Evolutionary conservation across 495 filamentous ascomycete species (phyloP), one percentile per base, ranked within the genome.

Genomic region (Podospora australis): DNA sequence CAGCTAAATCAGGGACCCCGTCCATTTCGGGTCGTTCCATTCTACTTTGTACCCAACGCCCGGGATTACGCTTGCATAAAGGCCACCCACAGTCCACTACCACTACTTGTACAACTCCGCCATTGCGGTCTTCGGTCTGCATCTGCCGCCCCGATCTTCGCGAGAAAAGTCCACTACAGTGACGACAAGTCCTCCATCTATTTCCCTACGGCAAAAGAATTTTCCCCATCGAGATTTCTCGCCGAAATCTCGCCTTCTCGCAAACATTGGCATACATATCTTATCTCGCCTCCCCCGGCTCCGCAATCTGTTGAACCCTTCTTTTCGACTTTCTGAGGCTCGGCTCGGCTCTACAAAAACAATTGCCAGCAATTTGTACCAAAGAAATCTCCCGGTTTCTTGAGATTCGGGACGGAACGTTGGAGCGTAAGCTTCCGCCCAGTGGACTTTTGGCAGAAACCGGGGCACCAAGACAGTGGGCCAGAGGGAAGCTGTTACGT

Each of bases 401-500:
- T 23, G 20, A 24, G 25, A 14, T 43, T 23, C 20, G 38, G 38
- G 17, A 40, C 38, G 38, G 38, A 14, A 21, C 38, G 21, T 36
- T 51, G 43, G 43, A 46, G 16, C 19, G 35, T 32, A 44, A 53
- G 39, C 40, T 39, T 53, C 50, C 30, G 39, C 29, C 5, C 17
- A 4, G 11, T 10, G n/a, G 22, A 23, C 21, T 44, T 23, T 17
- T 13, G 17, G 19, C 36, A 39, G 36, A 13, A 39, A 11, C 7
- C 6, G 11, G 25, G 20, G 44, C 22, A n/a, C 32, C 10, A 29
- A 32, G 42, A 43, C 40, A 39, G 48, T 51, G 56, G 52, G 29
- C 28, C 45, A 39, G 29, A 32, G 42, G 38, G 50, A 39, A 28
- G 39, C 29, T 50, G 53, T 58, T 60, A 54, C 57, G 49, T 55